Base-by-base conservation (phyloP, 345 rosid species). In the Eutrema yunnanense region DNA sequence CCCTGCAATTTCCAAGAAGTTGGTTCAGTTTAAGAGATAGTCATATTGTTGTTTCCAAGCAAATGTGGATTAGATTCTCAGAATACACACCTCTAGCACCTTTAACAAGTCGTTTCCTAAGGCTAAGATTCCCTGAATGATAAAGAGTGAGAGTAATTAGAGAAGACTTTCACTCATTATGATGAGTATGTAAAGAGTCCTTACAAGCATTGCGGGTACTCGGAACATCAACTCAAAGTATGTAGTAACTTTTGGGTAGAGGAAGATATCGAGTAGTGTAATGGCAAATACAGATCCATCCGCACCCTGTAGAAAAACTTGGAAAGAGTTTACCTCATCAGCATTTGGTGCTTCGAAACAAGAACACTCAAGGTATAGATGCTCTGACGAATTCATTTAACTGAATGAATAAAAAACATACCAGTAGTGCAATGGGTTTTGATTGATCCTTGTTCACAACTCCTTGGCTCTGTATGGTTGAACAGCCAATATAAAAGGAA, bases 201-300 rank as follows among this genome's bases (percentile, higher is more conserved):
- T 84, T 85, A 92, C 95, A 82, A 78, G 38, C 71, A 85, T 79
- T 59, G 88, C 92, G 75, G 92, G 92, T 67, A 85, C 84, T 14
- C 96, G 94, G 59, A 86, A 67, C 44, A 89, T 74, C 57, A 89
- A 81, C 0, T 75, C 82, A 0, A 89, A 60, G 76, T 79, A 84
- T 43, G 90, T 76, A 27, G 92, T 92, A 34, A 90, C 84, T 71
- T 67, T 88, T 16, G 98, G 96, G 75, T 79, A 68, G 71, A 92
- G 76, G 80, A 88, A 83, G 84, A 92, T 90, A 67, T 84, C 82
- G 29, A 92, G 88, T 64, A 90, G 82, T 87, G 87, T 73, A 65
- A 92, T 86, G 59, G 98, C 98, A 73, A 81, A 82, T 60, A 92
- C 90, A 47, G 96, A 86, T 54, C 90, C 98, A 32, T 92, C 82